Evolutionary conservation across 169 alveolate genomes (phyloP), one percentile per base, ranked within the genome.

Genomic region (Cyclospora cayetanensis): DNA sequence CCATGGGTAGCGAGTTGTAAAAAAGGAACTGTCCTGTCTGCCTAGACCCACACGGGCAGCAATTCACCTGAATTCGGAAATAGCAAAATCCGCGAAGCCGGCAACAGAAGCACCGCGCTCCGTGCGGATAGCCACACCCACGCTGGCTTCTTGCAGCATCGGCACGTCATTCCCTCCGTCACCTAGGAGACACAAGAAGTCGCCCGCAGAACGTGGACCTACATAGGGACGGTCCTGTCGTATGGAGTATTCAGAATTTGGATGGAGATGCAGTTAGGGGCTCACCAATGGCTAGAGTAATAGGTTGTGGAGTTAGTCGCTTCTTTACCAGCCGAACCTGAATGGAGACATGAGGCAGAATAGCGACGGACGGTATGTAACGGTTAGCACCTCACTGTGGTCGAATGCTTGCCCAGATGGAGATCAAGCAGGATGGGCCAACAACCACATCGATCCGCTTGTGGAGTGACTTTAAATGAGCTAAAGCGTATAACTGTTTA

Each of bases 111-210:
- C 98, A 85, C 96, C 92, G 2, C 99, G 99, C 93, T 99, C 99
- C 46, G 96, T 99, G 80, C 95, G 95, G 37, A 97, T 95, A n/a
- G 99, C 99, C 25, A 99, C 99, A 0, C 99, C 99, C n/a, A 98
- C 99, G 93, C 98, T 97, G 9, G 99, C 99, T 87, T 98, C 98
- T 94, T 97, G 96, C n/a, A 99, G 97, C 99, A 99, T 99, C 39
- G 98, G 97, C 22, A 98, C 99, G 95, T 99, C 99, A 95, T 99
- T 99, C 29, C 99, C 99, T n/a, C 99, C 99, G 95, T 99, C 99
- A 4, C 99, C 99, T 53, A 60, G 74, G 74, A 22, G 12, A 60
- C 74, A 60, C 11, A 12, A 9, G 22, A 35, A 77, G 70, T 4
- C 39, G 88, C 29, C 70, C 1, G 42, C 63, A 42, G 18, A 50